These are phyloP conservation scores for Carpinus fangiana DNA, from an alignment of 306 rosid genomes.

Conservation along the genomic window DNA sequence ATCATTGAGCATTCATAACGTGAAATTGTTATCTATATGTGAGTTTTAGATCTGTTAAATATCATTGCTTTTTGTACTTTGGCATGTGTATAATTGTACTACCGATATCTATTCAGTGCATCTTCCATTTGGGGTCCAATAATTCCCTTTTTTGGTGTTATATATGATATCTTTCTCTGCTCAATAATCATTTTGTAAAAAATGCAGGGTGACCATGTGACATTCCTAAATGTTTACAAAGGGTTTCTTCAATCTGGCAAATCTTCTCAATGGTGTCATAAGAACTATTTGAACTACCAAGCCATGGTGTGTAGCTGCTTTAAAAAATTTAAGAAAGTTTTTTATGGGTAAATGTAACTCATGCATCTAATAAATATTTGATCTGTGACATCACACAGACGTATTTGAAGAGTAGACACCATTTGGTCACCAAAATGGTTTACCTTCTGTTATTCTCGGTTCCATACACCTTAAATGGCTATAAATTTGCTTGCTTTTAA, in stretches of 20 bases:
- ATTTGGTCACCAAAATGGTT: neutral
- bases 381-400: neutral
- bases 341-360: neutral
- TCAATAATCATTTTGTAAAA: slow-evolving; percentile 23
- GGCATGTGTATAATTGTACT: neutral
- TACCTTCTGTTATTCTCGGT: neutral
- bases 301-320: slow-evolving; percentile 70
- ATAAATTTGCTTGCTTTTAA: neutral
- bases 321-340: neutral
- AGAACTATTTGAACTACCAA: slow-evolving; percentile 80
- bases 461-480: neutral
- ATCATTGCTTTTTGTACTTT: neutral
- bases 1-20: neutral
- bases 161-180: neutral
- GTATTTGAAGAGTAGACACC: neutral
- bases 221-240: slow-evolving; percentile 85
- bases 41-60: neutral
- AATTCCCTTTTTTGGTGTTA: slow-evolving; percentile 4
- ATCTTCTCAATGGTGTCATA: slow-evolving; percentile 96
- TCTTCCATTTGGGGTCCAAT: slow-evolving; percentile 9
- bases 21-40: neutral
- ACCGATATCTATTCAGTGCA: neutral
- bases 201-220: slow-evolving; percentile 88
- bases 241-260: slow-evolving; percentile 92
- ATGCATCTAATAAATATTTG: neutral